A percentile compares a stretch with the other conserved stretches of the same genome.
Conservation (phyloP, 768 basidiomycete species). For the Tephrocybe sp. region DNA sequence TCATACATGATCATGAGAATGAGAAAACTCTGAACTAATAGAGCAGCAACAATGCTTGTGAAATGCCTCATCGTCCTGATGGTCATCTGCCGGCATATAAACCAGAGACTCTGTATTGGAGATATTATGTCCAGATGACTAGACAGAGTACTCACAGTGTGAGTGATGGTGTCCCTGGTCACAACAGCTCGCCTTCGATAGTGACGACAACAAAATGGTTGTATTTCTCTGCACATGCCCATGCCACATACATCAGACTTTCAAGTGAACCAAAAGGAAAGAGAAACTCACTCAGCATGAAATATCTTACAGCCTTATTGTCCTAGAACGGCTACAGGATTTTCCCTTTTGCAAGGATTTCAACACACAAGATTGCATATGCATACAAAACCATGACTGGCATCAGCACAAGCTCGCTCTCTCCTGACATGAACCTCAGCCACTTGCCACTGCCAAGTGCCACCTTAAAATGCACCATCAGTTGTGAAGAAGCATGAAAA, state of each 20-base stretch:
- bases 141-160: slow-evolving; percentile 33
- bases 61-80: slow-evolving; percentile 8
- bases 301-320: slow-evolving; percentile 46
- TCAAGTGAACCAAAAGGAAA: slow-evolving; percentile 17
- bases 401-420: slow-evolving; percentile 36
- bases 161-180: slow-evolving; percentile 8
- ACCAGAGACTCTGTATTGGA: slow-evolving; percentile 36
- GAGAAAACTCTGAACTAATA: too few relatives aligned
- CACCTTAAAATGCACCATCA: slow-evolving; percentile 36
- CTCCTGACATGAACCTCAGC: slow-evolving; percentile 61
- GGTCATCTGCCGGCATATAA: slow-evolving; percentile 30
- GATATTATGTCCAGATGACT: slow-evolving; percentile 20
- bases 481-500: too few relatives aligned
- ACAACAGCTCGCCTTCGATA: slow-evolving; percentile 6
- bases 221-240: slow-evolving; percentile 47
- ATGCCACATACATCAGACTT: slow-evolving; percentile 22
- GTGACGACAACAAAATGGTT: not conserved
- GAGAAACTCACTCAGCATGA: too few relatives aligned
- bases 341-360: slow-evolving; percentile 59
- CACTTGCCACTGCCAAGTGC: slow-evolving; percentile 68
- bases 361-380: too few relatives aligned
- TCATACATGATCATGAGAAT: too few relatives aligned
- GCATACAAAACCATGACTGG: slow-evolving; percentile 65
- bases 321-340: slow-evolving; percentile 54
- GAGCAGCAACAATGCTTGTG: too few relatives aligned